Evolutionary conservation across 352 stramenopile genomes (phyloP).

Genomic region (Globisporangium cystogenes): DNA sequence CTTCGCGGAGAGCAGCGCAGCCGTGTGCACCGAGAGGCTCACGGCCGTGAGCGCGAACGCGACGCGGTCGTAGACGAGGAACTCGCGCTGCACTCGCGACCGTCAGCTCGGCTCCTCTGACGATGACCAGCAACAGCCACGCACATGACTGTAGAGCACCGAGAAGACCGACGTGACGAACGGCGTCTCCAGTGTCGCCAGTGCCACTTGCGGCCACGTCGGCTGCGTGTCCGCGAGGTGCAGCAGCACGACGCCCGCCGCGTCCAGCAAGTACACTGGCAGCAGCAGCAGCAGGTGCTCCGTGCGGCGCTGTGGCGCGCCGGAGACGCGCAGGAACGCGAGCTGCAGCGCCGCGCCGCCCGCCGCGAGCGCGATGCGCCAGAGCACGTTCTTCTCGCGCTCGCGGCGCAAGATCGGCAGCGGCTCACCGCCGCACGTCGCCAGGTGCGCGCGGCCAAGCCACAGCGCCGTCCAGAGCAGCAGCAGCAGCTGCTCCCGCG

Average conservation of each 20-base stretch:
- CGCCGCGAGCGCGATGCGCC: constrained; percentile 5
- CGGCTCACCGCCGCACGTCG: background rate
- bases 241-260: constrained; percentile 14
- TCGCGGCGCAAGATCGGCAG: background rate
- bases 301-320: background rate
- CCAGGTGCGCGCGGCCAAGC: constrained; percentile 25
- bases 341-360: background rate
- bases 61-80: constrained; percentile 32
- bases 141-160: constrained; percentile 23
- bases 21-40: constrained; percentile 24
- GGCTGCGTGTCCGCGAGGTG: constrained; percentile 8
- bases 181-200: constrained; percentile 20
- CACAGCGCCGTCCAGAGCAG: constrained; percentile 28
- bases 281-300: constrained; percentile 12
- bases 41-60: constrained; percentile 22
- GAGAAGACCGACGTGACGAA: constrained; percentile 30
- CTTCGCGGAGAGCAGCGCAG: constrained; percentile 26
- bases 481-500: constrained; percentile 20
- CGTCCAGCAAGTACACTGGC: constrained; percentile 23
- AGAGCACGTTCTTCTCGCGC: constrained; percentile 3
- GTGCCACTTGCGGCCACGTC: constrained; percentile 13
- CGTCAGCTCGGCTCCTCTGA: background rate
- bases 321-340: background rate
- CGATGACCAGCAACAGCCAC: background rate
- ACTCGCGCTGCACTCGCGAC: constrained; percentile 3